Conservation (phyloP, 257 asterid species). For the Lycium barbarum region DNA sequence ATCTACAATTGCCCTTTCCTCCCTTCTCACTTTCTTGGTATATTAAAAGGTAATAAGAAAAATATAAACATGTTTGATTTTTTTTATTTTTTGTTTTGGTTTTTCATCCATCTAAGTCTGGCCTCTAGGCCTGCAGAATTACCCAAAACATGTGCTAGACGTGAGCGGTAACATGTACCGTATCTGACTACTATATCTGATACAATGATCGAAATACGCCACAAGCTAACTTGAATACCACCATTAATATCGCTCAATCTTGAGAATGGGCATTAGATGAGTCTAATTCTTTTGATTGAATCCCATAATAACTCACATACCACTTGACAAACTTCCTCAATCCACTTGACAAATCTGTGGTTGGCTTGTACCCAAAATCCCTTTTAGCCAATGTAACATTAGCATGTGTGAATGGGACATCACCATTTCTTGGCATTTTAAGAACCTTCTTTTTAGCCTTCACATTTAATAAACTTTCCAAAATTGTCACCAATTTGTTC, state of each 20-base stretch:
- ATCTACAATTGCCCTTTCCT: conserved; percentile 20
- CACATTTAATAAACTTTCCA: conserved; percentile 63
- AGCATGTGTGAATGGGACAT: conserved; percentile 97
- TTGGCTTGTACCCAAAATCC: conserved; percentile 88
- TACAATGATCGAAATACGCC: accelerated
- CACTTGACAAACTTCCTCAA: conserved; percentile 87
- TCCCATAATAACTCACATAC: conserved; percentile 87
- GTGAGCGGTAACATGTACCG: background rate
- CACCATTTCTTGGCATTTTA: conserved; percentile 95
- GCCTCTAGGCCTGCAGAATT: background rate
- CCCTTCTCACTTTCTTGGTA: conserved; percentile 22
- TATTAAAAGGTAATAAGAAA: background rate
- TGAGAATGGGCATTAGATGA: conserved; percentile 39
- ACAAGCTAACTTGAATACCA: background rate
- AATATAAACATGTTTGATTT: background rate
- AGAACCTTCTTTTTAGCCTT: conserved; percentile 78
- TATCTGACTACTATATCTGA: background rate
- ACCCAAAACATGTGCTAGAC: background rate
- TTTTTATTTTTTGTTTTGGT: no score
- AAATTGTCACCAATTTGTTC: conserved; percentile 76
- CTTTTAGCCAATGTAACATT: conserved; percentile 80
- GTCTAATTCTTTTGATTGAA: conserved; percentile 62
- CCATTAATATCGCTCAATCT: conserved; percentile 21
- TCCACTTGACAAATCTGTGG: conserved; percentile 82
- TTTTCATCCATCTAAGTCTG: no score